Base-by-base conservation (phyloP, 345 rosid genomes). In the Citrus cavaleriei region DNA sequence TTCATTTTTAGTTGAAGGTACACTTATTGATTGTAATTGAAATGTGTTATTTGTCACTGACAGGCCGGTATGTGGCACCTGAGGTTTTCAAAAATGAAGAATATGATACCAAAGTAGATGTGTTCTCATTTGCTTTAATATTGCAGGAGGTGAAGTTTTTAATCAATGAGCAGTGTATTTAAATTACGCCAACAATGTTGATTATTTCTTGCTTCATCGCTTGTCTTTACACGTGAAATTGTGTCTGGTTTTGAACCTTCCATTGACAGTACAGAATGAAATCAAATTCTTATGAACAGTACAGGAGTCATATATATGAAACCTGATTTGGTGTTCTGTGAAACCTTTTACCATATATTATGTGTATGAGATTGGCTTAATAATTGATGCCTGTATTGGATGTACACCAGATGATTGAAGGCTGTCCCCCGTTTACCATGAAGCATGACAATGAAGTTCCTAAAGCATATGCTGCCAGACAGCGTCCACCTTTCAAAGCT, bases 41-140 rank as follows among this genome's bases (percentile, higher is more conserved):
- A 68, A 68, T 19, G 5, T 69, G 10, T 55, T 55, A 3, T 37
- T 66, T 78, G 57, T 82, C 74, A 75, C 77, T 76, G 74, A 80
- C 89, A 95, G 99, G 90, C 73, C 91, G 96, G 22, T 95, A 95
- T 70, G 82, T 92, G 60, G 98, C 98, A 54, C 98, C 99, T 0
- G 99, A 93, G 84, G 96, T 91, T 80, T 88, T 92, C 83, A 87
- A 73, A 63, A 84, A 84, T 55, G 91, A 78, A 86, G 93, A 88
- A 34, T 95, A 93, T 65, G 99, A 89, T 77, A 95, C 96, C 59
- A 95, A 95, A 90, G 98, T 90, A 62, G 99, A 95, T 82, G 96
- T 95, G 13, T 95, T 95, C 88, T 91, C 98, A 38, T 95, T 93
- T 84, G 98, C 98, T 40, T 84, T 95, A 82, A 95, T 95, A 37